Evolutionary conservation across 148 eudicot species (phyloP).

Genomic region (Selenicereus undatus): DNA sequence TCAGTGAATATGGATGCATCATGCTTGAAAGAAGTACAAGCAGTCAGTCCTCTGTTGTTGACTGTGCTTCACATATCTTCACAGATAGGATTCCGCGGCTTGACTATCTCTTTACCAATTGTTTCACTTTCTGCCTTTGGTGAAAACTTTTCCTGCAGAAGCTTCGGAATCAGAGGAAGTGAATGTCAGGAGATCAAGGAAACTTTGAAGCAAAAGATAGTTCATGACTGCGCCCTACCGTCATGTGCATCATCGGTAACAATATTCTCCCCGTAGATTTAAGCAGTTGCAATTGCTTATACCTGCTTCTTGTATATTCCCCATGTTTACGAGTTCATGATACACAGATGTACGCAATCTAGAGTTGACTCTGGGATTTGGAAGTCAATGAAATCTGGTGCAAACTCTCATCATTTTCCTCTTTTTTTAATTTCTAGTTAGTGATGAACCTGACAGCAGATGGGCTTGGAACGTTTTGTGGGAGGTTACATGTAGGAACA

Average conservation of each 20-base stretch:
- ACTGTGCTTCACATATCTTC: background rate
- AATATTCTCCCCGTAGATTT: background rate
- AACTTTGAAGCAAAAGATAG: constrained; percentile 48
- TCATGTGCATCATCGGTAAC: constrained; percentile 71
- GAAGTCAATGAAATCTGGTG: background rate
- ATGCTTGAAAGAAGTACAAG: constrained; percentile 67
- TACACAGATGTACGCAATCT: too few species aligned
- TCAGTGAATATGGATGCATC: constrained; percentile 84
- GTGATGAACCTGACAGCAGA: constrained; percentile 47
- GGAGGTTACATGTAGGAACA: constrained; percentile 58
- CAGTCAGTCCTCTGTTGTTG: constrained; percentile 36
- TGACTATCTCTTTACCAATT: background rate
- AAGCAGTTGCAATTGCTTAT: background rate
- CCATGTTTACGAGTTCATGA: background rate
- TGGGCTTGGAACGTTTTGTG: constrained; percentile 53
- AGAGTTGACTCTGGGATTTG: background rate
- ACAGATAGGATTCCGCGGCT: background rate
- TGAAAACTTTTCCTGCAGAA: constrained; percentile 31
- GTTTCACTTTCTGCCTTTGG: constrained; percentile 9
- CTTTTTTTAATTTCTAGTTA: constrained; percentile 22
- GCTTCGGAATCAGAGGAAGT: constrained; percentile 44
- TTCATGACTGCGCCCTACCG: constrained; percentile 33
- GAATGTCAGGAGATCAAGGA: constrained; percentile 44
- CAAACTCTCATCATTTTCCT: background rate
- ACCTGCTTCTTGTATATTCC: background rate